phyloP scores from a whole-genome alignment of 2,329 filamentous ascomycete genomes.

The Chaetothyriales sp. region DNA sequence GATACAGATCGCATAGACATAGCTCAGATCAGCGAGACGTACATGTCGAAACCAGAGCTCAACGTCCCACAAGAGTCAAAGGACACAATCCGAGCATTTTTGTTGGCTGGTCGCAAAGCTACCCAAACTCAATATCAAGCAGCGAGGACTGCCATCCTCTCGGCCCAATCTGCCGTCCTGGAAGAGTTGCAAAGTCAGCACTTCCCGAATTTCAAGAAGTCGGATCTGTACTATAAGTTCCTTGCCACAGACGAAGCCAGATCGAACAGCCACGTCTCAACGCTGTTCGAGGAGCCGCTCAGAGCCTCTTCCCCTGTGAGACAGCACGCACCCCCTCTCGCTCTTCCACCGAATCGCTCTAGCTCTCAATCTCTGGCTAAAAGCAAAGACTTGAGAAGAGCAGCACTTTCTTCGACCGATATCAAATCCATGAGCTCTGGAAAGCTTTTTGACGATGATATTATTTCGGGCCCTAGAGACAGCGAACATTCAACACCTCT shows the following conservation, averaged over 20 bases:
- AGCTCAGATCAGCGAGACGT: conserved; percentile 80
- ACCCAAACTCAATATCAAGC: conserved; percentile 68
- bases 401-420: conserved; percentile 49
- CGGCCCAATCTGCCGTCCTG: conserved; percentile 67
- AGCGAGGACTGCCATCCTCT: conserved; percentile 67
- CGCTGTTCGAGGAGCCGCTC: conserved; percentile 4
- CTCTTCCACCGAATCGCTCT: conserved; percentile 22
- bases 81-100: conserved; percentile 58
- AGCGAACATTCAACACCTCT: conserved; percentile 37
- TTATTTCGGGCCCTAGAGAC: conserved; percentile 52
- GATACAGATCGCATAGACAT: conserved; percentile 77
- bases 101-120: conserved; percentile 63
- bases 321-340: neutral
- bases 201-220: conserved; percentile 77
- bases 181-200: conserved; percentile 71
- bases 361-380: conserved; percentile 34
- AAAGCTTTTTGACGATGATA: conserved; percentile 32
- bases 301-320: neutral
- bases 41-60: conserved; percentile 69
- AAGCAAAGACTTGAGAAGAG: conserved; percentile 42
- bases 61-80: conserved; percentile 59
- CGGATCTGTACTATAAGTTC: conserved; percentile 92
- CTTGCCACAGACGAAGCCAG: conserved; percentile 65
- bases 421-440: conserved; percentile 32
- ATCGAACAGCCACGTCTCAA: conserved; percentile 3